Percentiles rank a stretch among this genome's conserved stretches.
Evolutionary conservation across 371 early-diverging fungal genomes (phyloP).

Genomic region (Mucor racemosus): DNA sequence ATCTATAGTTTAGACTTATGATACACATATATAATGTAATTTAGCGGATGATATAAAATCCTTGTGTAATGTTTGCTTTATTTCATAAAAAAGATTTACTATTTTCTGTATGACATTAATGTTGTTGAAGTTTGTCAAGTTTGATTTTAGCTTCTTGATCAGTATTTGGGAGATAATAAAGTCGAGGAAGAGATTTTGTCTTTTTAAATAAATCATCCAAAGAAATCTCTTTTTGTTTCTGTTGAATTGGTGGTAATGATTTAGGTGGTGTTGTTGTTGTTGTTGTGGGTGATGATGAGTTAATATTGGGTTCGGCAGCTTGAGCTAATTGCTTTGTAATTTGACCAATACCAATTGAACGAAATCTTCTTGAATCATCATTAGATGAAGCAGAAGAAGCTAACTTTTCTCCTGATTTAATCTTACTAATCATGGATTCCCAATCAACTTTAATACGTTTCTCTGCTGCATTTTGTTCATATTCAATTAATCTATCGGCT

Average conservation of each 20-base stretch:
- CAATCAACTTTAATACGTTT: constrained; percentile 47
- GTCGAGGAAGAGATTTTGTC: constrained; percentile 50
- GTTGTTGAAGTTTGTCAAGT: constrained; percentile 28
- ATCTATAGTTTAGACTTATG: neutral
- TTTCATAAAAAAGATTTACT: neutral
- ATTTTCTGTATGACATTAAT: neutral
- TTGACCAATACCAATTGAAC: constrained; percentile 43
- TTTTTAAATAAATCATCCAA: constrained; percentile 59
- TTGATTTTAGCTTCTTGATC: constrained; percentile 44
- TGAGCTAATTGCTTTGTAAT: constrained; percentile 48
- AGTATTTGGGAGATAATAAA: constrained; percentile 59
- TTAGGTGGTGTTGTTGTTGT: neutral
- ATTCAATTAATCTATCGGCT: constrained; percentile 59
- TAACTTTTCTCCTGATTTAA: constrained; percentile 23
- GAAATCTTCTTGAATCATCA: constrained; percentile 24
- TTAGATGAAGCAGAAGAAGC: constrained; percentile 17
- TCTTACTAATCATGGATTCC: constrained; percentile 34
- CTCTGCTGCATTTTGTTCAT: constrained; percentile 64
- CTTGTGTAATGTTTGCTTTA: constrained; percentile 1
- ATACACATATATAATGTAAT: neutral
- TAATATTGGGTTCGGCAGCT: constrained; percentile 18
- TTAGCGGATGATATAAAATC: constrained; percentile 8
- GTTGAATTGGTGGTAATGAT: constrained; percentile 3
- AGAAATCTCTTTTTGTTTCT: constrained; percentile 33
- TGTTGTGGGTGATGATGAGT: neutral